These are phyloP conservation scores for Rhizoctonia solani DNA, from an alignment of 1,284 basidiomycete genomes.

Conservation along the genomic window DNA sequence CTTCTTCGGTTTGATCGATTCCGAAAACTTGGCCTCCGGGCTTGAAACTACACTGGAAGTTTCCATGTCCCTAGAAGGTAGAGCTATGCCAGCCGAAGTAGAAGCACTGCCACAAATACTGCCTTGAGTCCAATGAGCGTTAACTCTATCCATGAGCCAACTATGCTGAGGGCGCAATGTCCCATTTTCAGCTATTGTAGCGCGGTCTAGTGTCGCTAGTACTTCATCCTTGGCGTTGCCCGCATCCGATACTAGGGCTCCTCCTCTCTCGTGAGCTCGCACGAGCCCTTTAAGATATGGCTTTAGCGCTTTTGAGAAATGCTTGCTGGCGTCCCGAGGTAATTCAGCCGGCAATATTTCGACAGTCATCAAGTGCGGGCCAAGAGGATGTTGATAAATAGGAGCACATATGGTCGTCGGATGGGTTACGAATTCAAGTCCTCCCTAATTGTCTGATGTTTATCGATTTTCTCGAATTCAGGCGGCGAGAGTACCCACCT, in stretches of 20 bases:
- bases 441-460: constrained; percentile 58
- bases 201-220: constrained; percentile 59
- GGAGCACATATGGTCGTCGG: constrained; percentile 77
- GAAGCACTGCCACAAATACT: no score
- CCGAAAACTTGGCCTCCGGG: not conserved
- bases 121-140: constrained; percentile 48
- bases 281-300: constrained; percentile 72
- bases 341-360: constrained; percentile 87
- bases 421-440: constrained; percentile 77
- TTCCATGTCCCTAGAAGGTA: not conserved
- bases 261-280: constrained; percentile 33
- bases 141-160: constrained; percentile 63
- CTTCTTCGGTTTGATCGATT: constrained; percentile 55
- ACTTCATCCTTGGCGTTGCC: constrained; percentile 44
- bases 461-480: constrained; percentile 20
- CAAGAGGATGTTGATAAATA: constrained; percentile 59
- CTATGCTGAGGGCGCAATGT: constrained; percentile 56
- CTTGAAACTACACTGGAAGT: not conserved
- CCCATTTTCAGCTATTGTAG: constrained; percentile 72
- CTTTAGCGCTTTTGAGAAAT: constrained; percentile 69
- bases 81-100: not conserved
- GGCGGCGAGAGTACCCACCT: constrained; percentile 50
- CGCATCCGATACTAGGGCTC: not conserved
- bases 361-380: constrained; percentile 73
- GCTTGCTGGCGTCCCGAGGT: constrained; percentile 75